These are phyloP conservation scores for Coix lacrymajobi DNA, from an alignment of 176 grass and related monocot species.

Conservation along the genomic window DNA sequence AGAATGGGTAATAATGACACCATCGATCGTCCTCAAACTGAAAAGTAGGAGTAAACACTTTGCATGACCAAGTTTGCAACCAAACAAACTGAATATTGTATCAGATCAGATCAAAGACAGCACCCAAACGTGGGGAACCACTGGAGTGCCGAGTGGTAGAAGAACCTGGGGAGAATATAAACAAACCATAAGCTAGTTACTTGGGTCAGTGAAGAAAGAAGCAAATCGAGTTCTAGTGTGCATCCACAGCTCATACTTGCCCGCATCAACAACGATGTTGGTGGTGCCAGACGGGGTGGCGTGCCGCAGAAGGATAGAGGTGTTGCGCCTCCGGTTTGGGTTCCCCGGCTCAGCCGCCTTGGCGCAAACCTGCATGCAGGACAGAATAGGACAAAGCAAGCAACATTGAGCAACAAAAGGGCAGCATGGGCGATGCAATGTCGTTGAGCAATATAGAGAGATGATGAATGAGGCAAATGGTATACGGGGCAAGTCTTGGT, in stretches of 20 bases:
- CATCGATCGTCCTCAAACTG: conserved; percentile 76
- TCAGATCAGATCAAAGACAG: neutral
- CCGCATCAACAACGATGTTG: conserved; percentile 79
- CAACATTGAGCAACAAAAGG: neutral
- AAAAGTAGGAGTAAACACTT: neutral
- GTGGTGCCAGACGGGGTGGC: conserved; percentile 46
- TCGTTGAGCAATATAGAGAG: neutral
- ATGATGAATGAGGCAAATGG: neutral
- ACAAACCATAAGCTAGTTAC: neutral
- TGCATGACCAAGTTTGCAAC: neutral
- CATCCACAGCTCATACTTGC: conserved; percentile 57
- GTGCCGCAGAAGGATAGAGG: conserved; percentile 67
- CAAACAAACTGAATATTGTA: neutral
- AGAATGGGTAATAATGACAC: conserved; percentile 90
- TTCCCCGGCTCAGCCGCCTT: conserved; percentile 63
- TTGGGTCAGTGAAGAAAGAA: neutral
- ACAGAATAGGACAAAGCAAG: neutral
- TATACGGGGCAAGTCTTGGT: conserved; percentile 63
- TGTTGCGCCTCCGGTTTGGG: conserved; percentile 78
- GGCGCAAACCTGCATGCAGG: conserved; percentile 55
- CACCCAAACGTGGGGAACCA: conserved; percentile 86
- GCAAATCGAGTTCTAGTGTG: neutral
- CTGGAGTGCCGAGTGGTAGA: conserved; percentile 75
- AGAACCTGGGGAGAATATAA: conserved; percentile 59
- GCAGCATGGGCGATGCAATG: neutral